phyloP scores from a whole-genome alignment of 2,329 filamentous ascomycete genomes.

The Claviceps digitariae region DNA sequence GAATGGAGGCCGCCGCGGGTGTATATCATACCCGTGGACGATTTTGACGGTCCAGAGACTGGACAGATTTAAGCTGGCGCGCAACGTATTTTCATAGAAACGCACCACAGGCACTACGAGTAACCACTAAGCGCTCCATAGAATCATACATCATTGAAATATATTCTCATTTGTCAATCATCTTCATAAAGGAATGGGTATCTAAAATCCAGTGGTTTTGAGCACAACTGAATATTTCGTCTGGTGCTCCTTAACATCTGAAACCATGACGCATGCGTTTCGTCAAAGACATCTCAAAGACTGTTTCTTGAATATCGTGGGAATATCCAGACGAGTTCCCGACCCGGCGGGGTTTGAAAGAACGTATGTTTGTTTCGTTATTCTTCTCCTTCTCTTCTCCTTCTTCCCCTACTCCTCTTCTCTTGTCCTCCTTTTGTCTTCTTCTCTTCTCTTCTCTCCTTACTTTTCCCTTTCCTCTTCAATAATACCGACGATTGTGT shows the following conservation, averaged over 20 bases:
- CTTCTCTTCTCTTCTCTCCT: background rate
- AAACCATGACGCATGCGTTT: background rate
- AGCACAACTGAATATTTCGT: background rate
- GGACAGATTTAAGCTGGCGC: no score
- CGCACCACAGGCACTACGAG: no score
- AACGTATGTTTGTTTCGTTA: background rate
- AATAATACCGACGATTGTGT: conserved; percentile 9
- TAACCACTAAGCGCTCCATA: no score
- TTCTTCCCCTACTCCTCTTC: background rate
- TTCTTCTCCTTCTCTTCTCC: background rate
- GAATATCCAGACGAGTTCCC: background rate
- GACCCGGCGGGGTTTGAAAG: background rate
- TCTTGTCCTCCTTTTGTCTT: background rate
- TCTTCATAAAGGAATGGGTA: background rate
- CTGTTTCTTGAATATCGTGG: background rate
- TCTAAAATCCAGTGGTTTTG: background rate
- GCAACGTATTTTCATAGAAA: no score
- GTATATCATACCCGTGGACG: no score
- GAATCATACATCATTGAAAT: background rate
- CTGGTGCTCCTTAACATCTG: background rate
- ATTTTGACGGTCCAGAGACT: no score
- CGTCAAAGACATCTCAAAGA: background rate
- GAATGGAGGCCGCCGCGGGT: no score
- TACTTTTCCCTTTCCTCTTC: background rate
- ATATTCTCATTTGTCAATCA: background rate